Base-by-base conservation (phyloP, 495 filamentous ascomycete genomes). In the Cudoniella acicularis region DNA sequence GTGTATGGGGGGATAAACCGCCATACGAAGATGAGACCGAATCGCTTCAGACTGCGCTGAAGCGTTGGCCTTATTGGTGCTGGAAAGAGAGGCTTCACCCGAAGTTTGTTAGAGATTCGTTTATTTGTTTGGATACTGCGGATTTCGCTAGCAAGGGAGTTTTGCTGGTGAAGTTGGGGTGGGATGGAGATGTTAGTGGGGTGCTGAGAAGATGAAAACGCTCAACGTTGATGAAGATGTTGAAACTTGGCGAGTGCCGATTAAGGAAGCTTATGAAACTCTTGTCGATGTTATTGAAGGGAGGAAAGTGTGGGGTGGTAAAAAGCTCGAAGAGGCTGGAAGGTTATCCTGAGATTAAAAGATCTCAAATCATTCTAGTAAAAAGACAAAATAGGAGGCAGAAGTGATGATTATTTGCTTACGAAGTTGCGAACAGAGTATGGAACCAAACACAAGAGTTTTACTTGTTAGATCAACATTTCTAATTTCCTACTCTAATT, bases 271-370 rank as follows among this genome's bases (percentile, higher is more conserved):
- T 4, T 36, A 13, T 4, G 6, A 36, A 13, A 36, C 30, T 36
- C 13, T 36, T 4, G 13, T 6, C 6, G 30, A 36, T 36, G 30
- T 36, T 4, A 13, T 36, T 36, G 30, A 36, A 4, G 30, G 30
- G 30, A 36, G 13, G 30, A 36, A 13, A 36, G 30, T 6, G 30
- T 36, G 30, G 30, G 30, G 13, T 6, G 30, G 30, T 4, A 36
- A 36, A 13, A 36, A 36, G 30, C 30, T 4, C 6, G 30, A 36
- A 36, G 4, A 36, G 13, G 13, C 13, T 36, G 4, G 6, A 13
- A 6, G 30, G 13, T 6, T 36, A 36, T 36, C 13, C 81, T 0
- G 25, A 66, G 0, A n/a, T n/a, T n/a, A n/a, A n/a, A n/a, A n/a
- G n/a, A n/a, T n/a, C n/a, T n/a, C n/a, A n/a, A n/a, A n/a, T n/a